These are phyloP conservation scores for Coniferiporia sulphurascens DNA, from an alignment of 1,284 basidiomycete genomes.

Conservation along the genomic window DNA sequence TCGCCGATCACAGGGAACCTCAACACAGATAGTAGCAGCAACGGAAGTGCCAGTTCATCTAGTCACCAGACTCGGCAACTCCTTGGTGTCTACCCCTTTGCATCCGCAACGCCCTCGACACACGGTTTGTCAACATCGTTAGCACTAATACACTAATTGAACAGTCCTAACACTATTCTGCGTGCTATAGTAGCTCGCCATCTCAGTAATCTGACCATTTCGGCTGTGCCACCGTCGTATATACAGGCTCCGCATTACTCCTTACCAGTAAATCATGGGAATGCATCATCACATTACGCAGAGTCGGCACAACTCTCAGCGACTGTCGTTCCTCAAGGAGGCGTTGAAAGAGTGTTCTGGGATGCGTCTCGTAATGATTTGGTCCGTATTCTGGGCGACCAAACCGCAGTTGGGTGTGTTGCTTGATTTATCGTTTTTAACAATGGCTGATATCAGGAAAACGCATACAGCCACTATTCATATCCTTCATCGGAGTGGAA, in stretches of 20 bases:
- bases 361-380: constrained; percentile 47
- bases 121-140: constrained; percentile 45
- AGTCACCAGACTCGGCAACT: constrained; percentile 38
- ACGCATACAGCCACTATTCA: constrained; percentile 22
- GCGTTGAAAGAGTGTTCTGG: constrained; percentile 48
- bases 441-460: constrained; percentile 20
- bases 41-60: not conserved
- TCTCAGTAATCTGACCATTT: constrained; percentile 51
- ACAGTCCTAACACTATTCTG: not conserved
- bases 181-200: constrained; percentile 52
- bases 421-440: not conserved
- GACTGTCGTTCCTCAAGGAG: constrained; percentile 29
- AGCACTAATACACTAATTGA: constrained; percentile 6
- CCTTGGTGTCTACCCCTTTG: constrained; percentile 60
- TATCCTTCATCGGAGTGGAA: constrained; percentile 33
- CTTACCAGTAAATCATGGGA: constrained; percentile 32
- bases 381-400: constrained; percentile 25
- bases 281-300: constrained; percentile 52
- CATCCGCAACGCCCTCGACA: constrained; percentile 61
- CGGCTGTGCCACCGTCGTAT: constrained; percentile 54
- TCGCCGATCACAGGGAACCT: no score
- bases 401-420: constrained; percentile 8
- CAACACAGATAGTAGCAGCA: not conserved
- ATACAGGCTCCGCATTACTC: constrained; percentile 53
- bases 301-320: constrained; percentile 46